These are phyloP conservation scores for Cucurbita argyrosperma DNA, from an alignment of 306 rosid genomes.

Conservation along the genomic window DNA sequence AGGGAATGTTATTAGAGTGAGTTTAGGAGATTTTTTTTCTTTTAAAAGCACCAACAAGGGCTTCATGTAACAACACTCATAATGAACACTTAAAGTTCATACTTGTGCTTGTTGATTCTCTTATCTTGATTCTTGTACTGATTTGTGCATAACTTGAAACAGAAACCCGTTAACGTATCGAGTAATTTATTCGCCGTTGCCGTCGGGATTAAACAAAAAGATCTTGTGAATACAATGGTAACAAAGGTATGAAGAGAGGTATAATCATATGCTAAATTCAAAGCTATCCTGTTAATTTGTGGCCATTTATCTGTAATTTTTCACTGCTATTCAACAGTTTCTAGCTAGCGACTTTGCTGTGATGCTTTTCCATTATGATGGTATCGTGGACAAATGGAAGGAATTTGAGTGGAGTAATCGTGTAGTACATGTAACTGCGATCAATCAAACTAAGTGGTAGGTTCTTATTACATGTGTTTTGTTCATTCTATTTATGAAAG, in stretches of 20 bases:
- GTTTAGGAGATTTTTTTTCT: not conserved
- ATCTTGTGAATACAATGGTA: constrained; percentile 62
- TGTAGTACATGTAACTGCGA: constrained; percentile 54
- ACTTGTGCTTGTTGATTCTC: not conserved
- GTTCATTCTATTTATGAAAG: not conserved
- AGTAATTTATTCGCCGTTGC: constrained; percentile 49
- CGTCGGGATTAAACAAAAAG: constrained; percentile 65
- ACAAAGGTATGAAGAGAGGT: constrained; percentile 36
- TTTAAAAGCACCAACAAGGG: not conserved
- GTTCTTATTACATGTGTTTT: constrained; percentile 3
- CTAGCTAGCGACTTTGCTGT: constrained; percentile 44
- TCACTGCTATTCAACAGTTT: constrained; percentile 28
- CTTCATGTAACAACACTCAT: not conserved
- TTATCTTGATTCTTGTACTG: not conserved
- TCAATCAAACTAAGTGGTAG: constrained; percentile 73
- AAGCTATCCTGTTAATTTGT: not conserved
- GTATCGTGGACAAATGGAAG: constrained; percentile 53
- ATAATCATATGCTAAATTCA: not conserved
- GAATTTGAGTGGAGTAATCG: constrained; percentile 40
- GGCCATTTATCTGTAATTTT: not conserved
- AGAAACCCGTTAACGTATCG: constrained; percentile 23
- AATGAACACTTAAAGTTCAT: not conserved
- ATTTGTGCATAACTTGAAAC: constrained; percentile 10
- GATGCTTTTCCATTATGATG: constrained; percentile 90
- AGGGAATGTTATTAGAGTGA: not conserved